A percentile compares a stretch with the other conserved stretches of the same genome.
phyloP scores from a whole-genome alignment of 768 basidiomycete genomes.

The Lactarius trivialis region DNA sequence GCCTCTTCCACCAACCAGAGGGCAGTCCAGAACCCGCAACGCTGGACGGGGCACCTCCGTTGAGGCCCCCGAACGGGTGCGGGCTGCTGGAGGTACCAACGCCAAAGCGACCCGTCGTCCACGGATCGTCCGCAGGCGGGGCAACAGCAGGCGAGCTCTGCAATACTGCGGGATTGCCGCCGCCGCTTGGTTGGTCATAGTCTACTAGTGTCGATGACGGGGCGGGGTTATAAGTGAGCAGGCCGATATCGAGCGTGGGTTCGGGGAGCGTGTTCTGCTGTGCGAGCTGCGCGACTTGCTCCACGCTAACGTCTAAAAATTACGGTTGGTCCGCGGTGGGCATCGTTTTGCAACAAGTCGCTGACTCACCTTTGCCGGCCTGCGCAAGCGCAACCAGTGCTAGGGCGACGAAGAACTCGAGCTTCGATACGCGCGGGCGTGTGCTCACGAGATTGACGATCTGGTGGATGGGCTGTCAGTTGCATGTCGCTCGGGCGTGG shows the following conservation, averaged over 20 bases:
- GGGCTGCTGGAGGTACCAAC: neutral
- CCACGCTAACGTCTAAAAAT: constrained; percentile 68
- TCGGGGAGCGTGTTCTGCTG: constrained; percentile 74
- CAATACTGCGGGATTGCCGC: neutral
- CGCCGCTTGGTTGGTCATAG: neutral
- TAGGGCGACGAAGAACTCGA: constrained; percentile 88
- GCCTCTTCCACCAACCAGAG: constrained; percentile 80
- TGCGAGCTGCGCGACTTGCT: constrained; percentile 71
- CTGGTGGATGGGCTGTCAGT: constrained; percentile 33
- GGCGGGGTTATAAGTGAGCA: constrained; percentile 41
- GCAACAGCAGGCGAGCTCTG: neutral
- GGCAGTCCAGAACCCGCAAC: constrained; percentile 69
- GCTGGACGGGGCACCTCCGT: constrained; percentile 45
- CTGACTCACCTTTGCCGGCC: constrained; percentile 57
- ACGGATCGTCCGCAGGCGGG: constrained; percentile 14
- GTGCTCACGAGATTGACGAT: constrained; percentile 88
- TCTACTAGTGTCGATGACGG: constrained; percentile 30
- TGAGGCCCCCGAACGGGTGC: constrained; percentile 20
- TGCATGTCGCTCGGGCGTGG: neutral
- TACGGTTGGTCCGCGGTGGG: neutral
- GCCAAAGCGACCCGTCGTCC: constrained; percentile 14
- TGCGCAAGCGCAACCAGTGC: constrained; percentile 86
- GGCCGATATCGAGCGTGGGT: constrained; percentile 59
- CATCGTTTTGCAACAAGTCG: neutral
- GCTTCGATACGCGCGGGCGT: constrained; percentile 70